Conservation (phyloP, 202 grass and related monocot species). For the Musa balbisiana region DNA sequence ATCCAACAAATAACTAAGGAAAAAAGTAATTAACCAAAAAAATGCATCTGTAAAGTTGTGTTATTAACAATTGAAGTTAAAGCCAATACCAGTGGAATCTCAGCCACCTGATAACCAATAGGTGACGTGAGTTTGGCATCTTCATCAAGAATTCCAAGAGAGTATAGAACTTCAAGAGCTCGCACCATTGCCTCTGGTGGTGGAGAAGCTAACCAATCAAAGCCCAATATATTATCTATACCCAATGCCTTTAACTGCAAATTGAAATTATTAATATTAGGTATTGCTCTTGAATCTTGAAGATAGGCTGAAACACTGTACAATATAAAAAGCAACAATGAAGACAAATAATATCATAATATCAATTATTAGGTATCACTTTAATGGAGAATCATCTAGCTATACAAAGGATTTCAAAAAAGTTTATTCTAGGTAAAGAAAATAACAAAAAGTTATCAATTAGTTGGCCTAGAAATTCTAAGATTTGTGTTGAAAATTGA, state of each 20-base stretch:
- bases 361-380: not conserved
- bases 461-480: too few relatives aligned
- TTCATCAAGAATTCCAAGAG: conserved; percentile 79
- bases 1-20: not conserved
- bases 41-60: not conserved
- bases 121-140: conserved; percentile 94
- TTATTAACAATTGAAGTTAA: conserved; percentile 12
- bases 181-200: conserved; percentile 84
- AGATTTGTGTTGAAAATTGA: too few relatives aligned
- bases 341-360: not conserved
- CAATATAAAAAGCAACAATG: not conserved
- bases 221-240: conserved; percentile 95
- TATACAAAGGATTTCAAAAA: too few relatives aligned
- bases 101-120: conserved; percentile 81
- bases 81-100: conserved; percentile 70
- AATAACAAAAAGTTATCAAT: not conserved
- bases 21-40: not conserved
- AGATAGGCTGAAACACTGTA: not conserved
- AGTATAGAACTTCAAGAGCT: conserved; percentile 85
- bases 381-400: too few relatives aligned
- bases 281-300: conserved; percentile 10
- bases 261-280: conserved; percentile 9
- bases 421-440: not conserved
- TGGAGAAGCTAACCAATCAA: conserved; percentile 98
- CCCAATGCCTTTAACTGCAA: conserved; percentile 85